Percentiles rank a stretch among this genome's conserved stretches.
Evolutionary conservation across 345 rosid species (phyloP).

Genomic region (Nasturtium officinale): DNA sequence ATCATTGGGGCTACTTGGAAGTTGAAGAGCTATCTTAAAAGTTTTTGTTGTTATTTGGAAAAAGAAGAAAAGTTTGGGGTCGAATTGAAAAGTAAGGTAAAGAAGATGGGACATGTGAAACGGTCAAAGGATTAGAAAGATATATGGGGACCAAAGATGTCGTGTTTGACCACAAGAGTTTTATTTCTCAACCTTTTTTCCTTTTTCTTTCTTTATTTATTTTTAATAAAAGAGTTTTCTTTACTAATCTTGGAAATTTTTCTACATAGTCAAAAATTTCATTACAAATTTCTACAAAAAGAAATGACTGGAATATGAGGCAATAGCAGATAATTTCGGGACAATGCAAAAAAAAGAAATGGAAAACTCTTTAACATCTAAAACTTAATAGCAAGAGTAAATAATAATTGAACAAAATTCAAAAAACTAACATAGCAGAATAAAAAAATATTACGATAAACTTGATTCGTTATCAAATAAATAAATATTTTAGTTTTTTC

Average conservation of each 20-base stretch:
- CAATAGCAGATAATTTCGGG: too few relatives aligned
- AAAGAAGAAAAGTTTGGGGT: constrained; percentile 1
- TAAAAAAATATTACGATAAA: not conserved
- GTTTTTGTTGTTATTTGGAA: not conserved
- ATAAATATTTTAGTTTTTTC: too few relatives aligned
- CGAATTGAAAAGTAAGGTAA: constrained; percentile 19
- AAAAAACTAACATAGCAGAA: not conserved
- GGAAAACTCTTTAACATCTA: not conserved
- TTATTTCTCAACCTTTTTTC: not conserved
- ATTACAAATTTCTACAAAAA: too few relatives aligned
- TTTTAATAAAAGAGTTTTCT: not conserved
- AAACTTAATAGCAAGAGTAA: not conserved
- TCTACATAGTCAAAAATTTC: not conserved
- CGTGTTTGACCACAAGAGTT: constrained; percentile 27
- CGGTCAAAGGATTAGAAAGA: constrained; percentile 26
- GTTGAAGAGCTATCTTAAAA: not conserved
- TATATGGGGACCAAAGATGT: constrained; percentile 34
- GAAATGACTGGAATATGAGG: too few relatives aligned
- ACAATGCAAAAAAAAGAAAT: too few relatives aligned
- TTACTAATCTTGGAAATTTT: not conserved
- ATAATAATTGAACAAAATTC: too few relatives aligned
- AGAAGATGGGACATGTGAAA: constrained; percentile 28
- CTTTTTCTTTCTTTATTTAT: not conserved
- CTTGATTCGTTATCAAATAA: not conserved
- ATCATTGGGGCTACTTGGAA: not conserved